phyloP scores from a whole-genome alignment of 2,329 filamentous ascomycete genomes.

The Exophiala dermatitidis region DNA sequence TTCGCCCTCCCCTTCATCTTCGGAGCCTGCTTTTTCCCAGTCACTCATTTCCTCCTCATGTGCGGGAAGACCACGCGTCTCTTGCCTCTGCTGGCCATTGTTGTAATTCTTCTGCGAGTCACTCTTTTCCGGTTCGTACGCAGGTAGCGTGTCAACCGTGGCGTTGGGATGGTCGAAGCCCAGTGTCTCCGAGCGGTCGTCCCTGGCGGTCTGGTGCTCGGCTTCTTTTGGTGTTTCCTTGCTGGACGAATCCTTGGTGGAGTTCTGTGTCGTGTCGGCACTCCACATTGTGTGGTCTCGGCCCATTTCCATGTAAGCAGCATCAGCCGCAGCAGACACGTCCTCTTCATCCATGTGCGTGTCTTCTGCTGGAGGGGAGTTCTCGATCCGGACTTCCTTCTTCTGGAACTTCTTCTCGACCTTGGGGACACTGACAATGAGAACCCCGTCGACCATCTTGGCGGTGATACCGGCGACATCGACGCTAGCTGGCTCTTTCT shows the following conservation, averaged over 20 bases:
- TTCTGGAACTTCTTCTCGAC: conserved; percentile 47
- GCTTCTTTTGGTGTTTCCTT: conserved; percentile 25
- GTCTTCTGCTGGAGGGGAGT: conserved; percentile 29
- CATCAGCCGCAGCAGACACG: conserved; percentile 21
- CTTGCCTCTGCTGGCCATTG: neutral
- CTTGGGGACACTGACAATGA: conserved; percentile 72
- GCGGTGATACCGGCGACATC: conserved; percentile 63
- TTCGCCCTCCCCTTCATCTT: conserved; percentile 35
- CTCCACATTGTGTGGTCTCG: too few relatives aligned
- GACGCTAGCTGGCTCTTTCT: conserved; percentile 52
- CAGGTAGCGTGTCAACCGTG: conserved; percentile 22
- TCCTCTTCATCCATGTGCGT: conserved; percentile 40
- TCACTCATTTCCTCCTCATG: conserved; percentile 23
- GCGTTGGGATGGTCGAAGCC: conserved; percentile 26
- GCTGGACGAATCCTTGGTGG: conserved; percentile 3
- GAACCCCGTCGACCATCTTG: conserved; percentile 69
- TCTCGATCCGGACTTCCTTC: conserved; percentile 42
- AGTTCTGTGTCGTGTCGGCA: neutral
- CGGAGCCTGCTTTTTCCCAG: conserved; percentile 25
- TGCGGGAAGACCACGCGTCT: neutral
- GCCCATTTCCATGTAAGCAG: neutral
- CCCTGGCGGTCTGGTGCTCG: conserved; percentile 8
- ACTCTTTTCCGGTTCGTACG: conserved; percentile 22
- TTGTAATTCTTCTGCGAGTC: conserved; percentile 21
- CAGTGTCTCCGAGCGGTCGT: conserved; percentile 28